phyloP scores from a whole-genome alignment of 192 early-diverging fungal species.

The Podila epigama region DNA sequence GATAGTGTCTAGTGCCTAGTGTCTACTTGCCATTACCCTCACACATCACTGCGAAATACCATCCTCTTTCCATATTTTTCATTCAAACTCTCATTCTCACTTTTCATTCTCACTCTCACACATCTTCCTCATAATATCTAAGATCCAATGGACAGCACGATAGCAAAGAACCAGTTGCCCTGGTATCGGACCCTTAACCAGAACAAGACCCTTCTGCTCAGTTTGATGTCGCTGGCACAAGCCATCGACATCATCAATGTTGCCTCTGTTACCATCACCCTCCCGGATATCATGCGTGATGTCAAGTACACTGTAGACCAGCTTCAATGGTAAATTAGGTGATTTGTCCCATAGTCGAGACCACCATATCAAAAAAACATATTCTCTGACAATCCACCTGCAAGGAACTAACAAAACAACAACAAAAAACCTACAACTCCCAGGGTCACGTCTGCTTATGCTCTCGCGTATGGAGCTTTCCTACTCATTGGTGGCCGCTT shows the following conservation, averaged over 20 bases:
- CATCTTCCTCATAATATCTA: too few species aligned
- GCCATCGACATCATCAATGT: slow-evolving; percentile 9
- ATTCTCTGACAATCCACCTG: background rate
- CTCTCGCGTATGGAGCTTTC: slow-evolving; percentile 25
- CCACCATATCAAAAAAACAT: background rate
- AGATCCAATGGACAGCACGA: background rate
- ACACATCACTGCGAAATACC: background rate
- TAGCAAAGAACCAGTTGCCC: slow-evolving; percentile 6
- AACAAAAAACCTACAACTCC: background rate
- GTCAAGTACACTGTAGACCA: slow-evolving; percentile 3
- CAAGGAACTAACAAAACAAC: too few species aligned
- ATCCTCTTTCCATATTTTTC: too few species aligned
- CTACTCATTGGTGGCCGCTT: slow-evolving; percentile 16
- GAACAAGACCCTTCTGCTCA: slow-evolving; percentile 24
- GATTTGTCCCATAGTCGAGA: background rate
- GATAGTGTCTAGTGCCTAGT: too few species aligned
- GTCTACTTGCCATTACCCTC: too few species aligned
- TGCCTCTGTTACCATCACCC: slow-evolving; percentile 7
- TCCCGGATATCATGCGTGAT: slow-evolving; percentile 4
- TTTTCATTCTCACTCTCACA: background rate
- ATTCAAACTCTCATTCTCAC: background rate
- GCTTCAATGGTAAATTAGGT: slow-evolving; percentile 1
- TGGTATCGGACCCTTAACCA: slow-evolving; percentile 39
- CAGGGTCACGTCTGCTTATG: slow-evolving; percentile 24
- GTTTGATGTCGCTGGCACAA: slow-evolving; percentile 37